Percentiles rank a stretch among this genome's conserved stretches.
Evolutionary conservation across 2,329 filamentous ascomycete genomes (phyloP).

Genomic region (Ascochyta clinopodiicola): DNA sequence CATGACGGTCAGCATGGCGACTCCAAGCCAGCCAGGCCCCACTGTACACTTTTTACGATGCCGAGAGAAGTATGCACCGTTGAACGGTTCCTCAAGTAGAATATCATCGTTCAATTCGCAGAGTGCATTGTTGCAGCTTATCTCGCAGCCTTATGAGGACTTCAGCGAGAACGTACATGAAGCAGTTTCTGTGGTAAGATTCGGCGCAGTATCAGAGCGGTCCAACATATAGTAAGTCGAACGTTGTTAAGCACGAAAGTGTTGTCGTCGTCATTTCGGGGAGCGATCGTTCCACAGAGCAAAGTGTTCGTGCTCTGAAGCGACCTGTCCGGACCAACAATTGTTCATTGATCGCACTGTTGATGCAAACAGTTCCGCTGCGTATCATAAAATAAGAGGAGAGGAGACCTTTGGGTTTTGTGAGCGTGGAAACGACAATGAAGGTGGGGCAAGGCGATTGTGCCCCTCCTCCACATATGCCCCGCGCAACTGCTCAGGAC

Average conservation of each 20-base stretch:
- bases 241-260: neutral
- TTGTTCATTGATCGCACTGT: neutral
- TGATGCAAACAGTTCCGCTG: neutral
- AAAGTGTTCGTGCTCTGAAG: no score
- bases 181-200: no score
- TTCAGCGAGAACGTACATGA: no score
- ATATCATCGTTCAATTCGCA: no score
- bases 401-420: no score
- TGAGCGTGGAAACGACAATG: neutral
- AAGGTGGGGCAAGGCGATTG: neutral
- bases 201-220: no score
- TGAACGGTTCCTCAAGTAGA: no score
- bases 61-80: no score
- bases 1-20: neutral
- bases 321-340: no score
- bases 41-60: neutral
- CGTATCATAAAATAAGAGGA: no score
- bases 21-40: neutral
- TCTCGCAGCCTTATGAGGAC: no score
- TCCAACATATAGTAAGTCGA: neutral
- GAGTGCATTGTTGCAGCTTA: no score
- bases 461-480: constrained; percentile 7
- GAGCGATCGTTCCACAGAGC: neutral
- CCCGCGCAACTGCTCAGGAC: neutral
- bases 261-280: neutral